Evolutionary conservation across 1,284 basidiomycete genomes (phyloP).

Genomic region (Ceratobasidium sp.): DNA sequence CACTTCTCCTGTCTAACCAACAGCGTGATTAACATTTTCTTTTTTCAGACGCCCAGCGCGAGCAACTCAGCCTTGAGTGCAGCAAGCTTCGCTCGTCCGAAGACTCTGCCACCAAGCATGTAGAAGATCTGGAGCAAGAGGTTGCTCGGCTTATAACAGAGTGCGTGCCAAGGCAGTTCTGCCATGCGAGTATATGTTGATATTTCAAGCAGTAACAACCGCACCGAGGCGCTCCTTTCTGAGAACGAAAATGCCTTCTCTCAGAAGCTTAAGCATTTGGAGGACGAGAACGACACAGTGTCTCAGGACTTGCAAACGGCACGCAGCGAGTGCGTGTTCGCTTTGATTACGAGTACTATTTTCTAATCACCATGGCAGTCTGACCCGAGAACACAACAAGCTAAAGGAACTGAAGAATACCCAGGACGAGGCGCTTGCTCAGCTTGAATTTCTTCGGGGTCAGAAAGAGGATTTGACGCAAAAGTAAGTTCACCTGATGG

Average conservation of each 20-base stretch:
- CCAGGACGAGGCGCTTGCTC: constrained; percentile 4
- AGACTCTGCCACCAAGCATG: not conserved
- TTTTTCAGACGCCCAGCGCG: constrained; percentile 12
- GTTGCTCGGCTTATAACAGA: not conserved
- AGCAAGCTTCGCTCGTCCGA: not conserved
- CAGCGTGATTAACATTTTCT: not conserved
- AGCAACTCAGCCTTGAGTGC: not conserved
- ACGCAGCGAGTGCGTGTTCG: constrained; percentile 12
- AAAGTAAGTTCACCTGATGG: not conserved
- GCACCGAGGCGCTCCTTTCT: not conserved
- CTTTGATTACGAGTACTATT: not conserved
- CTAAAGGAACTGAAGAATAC: not conserved
- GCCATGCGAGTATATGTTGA: not conserved
- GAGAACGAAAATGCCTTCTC: constrained; percentile 27
- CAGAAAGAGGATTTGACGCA: constrained; percentile 7
- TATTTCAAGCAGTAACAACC: constrained; percentile 12
- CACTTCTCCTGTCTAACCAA: not conserved
- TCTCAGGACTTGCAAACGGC: constrained; percentile 6
- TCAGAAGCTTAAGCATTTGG: constrained; percentile 8
- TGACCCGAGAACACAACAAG: not conserved
- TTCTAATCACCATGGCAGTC: not conserved
- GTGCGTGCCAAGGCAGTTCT: not conserved
- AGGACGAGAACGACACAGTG: constrained; percentile 8
- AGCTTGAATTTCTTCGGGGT: constrained; percentile 4
- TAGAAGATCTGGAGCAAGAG: not conserved